Base-by-base conservation (phyloP, 306 rosid genomes). In the Oemleria cerasiformis region DNA sequence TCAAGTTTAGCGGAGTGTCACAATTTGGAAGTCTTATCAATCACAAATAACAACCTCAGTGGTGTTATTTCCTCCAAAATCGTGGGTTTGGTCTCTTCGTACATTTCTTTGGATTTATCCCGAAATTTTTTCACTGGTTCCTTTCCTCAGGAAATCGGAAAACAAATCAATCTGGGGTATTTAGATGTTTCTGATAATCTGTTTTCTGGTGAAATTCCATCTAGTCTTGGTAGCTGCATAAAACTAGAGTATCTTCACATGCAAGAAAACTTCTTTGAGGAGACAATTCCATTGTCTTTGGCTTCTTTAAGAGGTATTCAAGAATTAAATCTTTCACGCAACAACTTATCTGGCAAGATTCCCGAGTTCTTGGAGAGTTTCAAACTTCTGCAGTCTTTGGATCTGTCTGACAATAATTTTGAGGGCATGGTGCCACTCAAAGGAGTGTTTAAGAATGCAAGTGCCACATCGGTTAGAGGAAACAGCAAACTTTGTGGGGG, bases 401-500 rank as follows among this genome's bases (percentile, higher is more conserved):
- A 70, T 70, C 42, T 70, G 0, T 70, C 73, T 20, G 21, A 21
- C 11, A 73, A 73, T 43, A 16, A 51, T 5, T 49, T 73, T 30
- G 63, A 73, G 63, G 70, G 63, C 8, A 36, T 38, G 70, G 63
- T 40, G 6, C 77, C 77, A 0, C 40, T 6, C 5, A 8, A 50
- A 39, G 70, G 77, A 19, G 63, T 73, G 6, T 73, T 73, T 4
- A 7, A 13, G 59, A 73, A 62, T 49, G 40, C 42, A 3, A 73
- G 38, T 12, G 77, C 61, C 8, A 51, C 67, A 62, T 63, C 61
- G 0, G 20, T 73, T 20, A 6, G 15, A 21, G 70, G 77, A 50
- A 73, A 62, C 6, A 16, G 21, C 12, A 40, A 73, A 39, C 65
- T 57, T 5, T 71, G 75, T 9, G 75, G 75, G 8, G 66, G 66